Percentiles rank a stretch among this genome's conserved stretches.
Conservation (phyloP, 495 filamentous ascomycete species). For the Penicillium simplicissimum region DNA sequence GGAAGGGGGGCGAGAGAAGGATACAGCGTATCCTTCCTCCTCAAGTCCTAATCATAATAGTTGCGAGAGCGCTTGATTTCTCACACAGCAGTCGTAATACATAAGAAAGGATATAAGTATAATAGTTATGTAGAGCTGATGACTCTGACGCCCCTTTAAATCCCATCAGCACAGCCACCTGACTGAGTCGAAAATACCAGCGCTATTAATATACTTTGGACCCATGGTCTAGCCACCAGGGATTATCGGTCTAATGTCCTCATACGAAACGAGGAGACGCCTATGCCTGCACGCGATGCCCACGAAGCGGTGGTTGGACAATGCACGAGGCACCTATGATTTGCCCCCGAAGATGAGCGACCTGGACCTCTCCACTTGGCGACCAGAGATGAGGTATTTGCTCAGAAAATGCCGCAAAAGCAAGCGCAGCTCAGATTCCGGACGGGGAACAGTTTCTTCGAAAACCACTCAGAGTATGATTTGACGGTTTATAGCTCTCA, state of each 20-base stretch:
- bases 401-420: constrained; percentile 22
- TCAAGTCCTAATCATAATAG: not conserved
- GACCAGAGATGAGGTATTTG: constrained; percentile 24
- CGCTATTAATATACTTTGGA: constrained; percentile 20
- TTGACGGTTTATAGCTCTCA: not conserved
- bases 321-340: constrained; percentile 11
- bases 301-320: constrained; percentile 8
- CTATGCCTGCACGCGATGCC: constrained; percentile 7
- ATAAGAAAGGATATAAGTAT: not conserved
- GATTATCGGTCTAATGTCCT: constrained; percentile 17
- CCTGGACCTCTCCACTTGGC: constrained; percentile 21
- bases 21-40: not conserved
- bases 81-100: not conserved
- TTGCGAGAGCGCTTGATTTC: too few species aligned
- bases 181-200: not conserved
- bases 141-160: not conserved
- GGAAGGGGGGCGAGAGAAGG: not conserved
- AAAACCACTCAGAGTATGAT: not conserved
- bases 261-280: constrained; percentile 9
- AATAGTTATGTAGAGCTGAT: not conserved
- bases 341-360: constrained; percentile 13
- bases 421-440: constrained; percentile 5
- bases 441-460: not conserved
- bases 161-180: constrained; percentile 10
- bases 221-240: constrained; percentile 20